phyloP scores from a whole-genome alignment of 1,284 basidiomycete species.

The Serendipita sp. region DNA sequence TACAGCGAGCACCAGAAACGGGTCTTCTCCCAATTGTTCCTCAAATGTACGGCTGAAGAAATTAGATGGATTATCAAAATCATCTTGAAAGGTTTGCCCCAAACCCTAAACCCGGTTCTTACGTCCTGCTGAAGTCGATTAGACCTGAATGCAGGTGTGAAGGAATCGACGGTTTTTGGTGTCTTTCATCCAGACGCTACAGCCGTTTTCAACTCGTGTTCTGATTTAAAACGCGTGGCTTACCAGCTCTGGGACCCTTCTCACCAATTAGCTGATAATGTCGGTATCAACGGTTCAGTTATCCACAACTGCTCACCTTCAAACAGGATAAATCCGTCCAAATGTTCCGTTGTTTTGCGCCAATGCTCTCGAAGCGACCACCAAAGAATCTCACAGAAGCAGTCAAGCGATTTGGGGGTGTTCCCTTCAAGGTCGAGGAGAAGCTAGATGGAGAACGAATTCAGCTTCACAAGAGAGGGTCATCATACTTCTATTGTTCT shows the following conservation, averaged over 20 bases:
- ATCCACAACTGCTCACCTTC: background rate
- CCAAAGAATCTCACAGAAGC: slow-evolving; percentile 65
- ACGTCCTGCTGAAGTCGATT: background rate
- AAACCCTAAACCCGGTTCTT: background rate
- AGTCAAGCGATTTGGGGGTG: slow-evolving; percentile 64
- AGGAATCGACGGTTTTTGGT: slow-evolving; percentile 76
- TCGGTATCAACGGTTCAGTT: slow-evolving; percentile 16
- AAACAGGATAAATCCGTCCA: slow-evolving; percentile 64
- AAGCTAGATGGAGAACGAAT: slow-evolving; percentile 92
- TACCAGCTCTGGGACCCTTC: slow-evolving; percentile 63
- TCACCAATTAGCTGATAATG: slow-evolving; percentile 47
- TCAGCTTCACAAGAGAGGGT: slow-evolving; percentile 80
- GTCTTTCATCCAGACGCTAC: slow-evolving; percentile 85
- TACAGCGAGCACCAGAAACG: slow-evolving; percentile 59
- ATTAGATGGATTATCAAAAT: slow-evolving; percentile 88
- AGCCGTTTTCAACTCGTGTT: slow-evolving; percentile 85
- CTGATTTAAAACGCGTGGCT: slow-evolving; percentile 81
- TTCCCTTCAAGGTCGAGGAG: slow-evolving; percentile 79
- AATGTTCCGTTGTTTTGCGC: slow-evolving; percentile 72
- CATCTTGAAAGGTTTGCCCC: slow-evolving; percentile 66
- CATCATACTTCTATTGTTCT: slow-evolving; percentile 83
- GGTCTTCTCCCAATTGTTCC: slow-evolving; percentile 63
- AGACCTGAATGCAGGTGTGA: slow-evolving; percentile 71
- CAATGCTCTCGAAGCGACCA: slow-evolving; percentile 84
- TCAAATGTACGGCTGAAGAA: slow-evolving; percentile 63